A percentile compares a stretch with the other conserved stretches of the same genome.
These are phyloP conservation scores for Neurospora discreta DNA, from an alignment of 495 filamentous ascomycete genomes.

Conservation along the genomic window DNA sequence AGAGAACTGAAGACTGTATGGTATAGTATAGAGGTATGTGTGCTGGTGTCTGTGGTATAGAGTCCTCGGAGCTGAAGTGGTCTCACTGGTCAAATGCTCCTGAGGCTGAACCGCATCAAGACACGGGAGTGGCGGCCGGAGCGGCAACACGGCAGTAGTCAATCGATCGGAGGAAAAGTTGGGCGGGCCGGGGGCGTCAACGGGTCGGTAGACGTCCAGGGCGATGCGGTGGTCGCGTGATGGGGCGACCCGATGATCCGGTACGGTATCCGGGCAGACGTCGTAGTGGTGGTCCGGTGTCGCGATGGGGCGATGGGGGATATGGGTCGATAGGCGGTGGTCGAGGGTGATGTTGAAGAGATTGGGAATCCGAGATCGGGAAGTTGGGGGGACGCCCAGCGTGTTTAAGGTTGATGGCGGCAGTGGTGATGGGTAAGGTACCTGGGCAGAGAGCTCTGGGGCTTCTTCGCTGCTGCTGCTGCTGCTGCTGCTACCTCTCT, in stretches of 20 bases:
- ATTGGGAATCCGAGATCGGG: background rate
- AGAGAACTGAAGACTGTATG: background rate
- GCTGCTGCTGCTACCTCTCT: background rate
- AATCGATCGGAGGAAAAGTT: constrained; percentile 1
- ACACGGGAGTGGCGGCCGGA: background rate
- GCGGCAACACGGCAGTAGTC: constrained; percentile 1
- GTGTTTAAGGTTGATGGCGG: background rate
- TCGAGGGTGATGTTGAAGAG: background rate
- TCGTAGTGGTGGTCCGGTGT: constrained; percentile 24
- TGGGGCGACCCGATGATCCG: constrained; percentile 9
- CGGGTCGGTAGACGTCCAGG: constrained; percentile 13
- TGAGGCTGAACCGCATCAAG: background rate
- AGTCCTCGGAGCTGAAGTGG: background rate
- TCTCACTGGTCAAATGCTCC: background rate
- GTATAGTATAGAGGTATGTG: background rate
- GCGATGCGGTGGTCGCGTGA: constrained; percentile 18
- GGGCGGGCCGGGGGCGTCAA: constrained; percentile 3
- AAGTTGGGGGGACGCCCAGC: background rate
- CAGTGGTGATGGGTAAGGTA: background rate
- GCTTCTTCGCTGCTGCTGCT: too few relatives aligned
- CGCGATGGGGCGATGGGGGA: constrained; percentile 9
- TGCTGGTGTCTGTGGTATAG: background rate
- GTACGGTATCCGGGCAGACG: constrained; percentile 12
- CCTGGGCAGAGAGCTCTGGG: background rate
- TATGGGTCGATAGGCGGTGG: background rate